Conservation (phyloP, 2,329 filamentous ascomycete genomes). For the Beauveria caledonica region DNA sequence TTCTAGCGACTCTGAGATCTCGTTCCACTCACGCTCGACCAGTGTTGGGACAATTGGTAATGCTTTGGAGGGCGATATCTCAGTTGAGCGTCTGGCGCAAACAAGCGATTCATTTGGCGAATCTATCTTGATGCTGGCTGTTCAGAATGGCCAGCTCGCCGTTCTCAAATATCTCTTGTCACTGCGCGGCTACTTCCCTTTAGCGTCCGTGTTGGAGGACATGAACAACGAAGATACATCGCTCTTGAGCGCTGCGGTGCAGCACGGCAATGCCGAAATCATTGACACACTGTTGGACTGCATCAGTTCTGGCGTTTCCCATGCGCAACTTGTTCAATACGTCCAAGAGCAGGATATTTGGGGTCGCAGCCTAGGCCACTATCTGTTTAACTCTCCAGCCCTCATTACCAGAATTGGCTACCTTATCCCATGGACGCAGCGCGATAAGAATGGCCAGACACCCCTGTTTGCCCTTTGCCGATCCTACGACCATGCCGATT, state of each 20-base stretch:
- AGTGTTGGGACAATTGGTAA: constrained; percentile 69
- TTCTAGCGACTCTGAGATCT: constrained; percentile 78
- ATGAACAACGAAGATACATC: constrained; percentile 86
- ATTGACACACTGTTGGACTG: constrained; percentile 70
- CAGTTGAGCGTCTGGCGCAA: constrained; percentile 67
- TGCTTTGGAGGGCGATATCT: constrained; percentile 76
- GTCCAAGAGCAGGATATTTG: constrained; percentile 69
- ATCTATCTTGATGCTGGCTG: constrained; percentile 80
- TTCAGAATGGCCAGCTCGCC: constrained; percentile 62
- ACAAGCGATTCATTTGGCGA: constrained; percentile 66
- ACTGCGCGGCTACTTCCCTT: constrained; percentile 66
- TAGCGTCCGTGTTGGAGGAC: constrained; percentile 67
- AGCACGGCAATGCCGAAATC: constrained; percentile 67
- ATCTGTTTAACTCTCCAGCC: constrained; percentile 82
- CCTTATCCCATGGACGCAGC: constrained; percentile 78
- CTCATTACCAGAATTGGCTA: constrained; percentile 70
- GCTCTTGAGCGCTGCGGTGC: constrained; percentile 80
- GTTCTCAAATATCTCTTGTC: constrained; percentile 73
- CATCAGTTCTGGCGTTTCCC: constrained; percentile 49
- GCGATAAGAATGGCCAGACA: constrained; percentile 96
- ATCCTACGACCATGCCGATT: constrained; percentile 88
- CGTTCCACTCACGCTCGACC: constrained; percentile 69
- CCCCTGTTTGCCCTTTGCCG: constrained; percentile 90
- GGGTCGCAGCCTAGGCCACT: constrained; percentile 88
- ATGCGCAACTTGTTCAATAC: constrained; percentile 56